These are phyloP conservation scores for Plasmodium coatneyi DNA, from an alignment of 169 alveolate species.

Conservation along the genomic window DNA sequence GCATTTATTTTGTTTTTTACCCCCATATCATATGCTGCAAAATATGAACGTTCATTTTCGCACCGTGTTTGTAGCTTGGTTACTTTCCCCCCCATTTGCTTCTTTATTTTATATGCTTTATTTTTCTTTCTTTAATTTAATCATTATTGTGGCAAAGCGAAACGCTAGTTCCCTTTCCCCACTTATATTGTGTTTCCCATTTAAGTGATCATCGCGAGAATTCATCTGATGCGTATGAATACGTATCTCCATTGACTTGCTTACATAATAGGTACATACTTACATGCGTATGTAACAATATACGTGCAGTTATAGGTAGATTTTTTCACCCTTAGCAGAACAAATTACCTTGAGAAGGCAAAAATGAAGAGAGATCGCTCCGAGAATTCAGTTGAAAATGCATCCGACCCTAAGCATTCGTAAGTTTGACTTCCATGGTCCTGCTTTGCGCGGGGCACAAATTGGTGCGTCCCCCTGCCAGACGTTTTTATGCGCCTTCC, in stretches of 20 bases:
- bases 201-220: not conserved
- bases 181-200: not conserved
- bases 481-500: not conserved
- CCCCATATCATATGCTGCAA: not conserved
- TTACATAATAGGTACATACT: not conserved
- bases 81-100: not conserved
- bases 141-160: not conserved
- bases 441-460: not conserved
- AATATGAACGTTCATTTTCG: not conserved
- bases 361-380: constrained; percentile 76
- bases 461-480: not conserved
- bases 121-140: too few species aligned
- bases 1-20: not conserved
- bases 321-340: not conserved
- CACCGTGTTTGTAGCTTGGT: not conserved
- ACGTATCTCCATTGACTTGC: not conserved
- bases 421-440: not conserved
- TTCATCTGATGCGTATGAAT: not conserved
- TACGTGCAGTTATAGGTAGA: not conserved
- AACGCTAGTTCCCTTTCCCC: not conserved
- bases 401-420: constrained; percentile 66
- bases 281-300: not conserved
- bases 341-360: not conserved
- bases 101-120: too few species aligned
- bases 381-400: constrained; percentile 66